Conservation (phyloP, 208 protist species). For the Leishmania major region DNA sequence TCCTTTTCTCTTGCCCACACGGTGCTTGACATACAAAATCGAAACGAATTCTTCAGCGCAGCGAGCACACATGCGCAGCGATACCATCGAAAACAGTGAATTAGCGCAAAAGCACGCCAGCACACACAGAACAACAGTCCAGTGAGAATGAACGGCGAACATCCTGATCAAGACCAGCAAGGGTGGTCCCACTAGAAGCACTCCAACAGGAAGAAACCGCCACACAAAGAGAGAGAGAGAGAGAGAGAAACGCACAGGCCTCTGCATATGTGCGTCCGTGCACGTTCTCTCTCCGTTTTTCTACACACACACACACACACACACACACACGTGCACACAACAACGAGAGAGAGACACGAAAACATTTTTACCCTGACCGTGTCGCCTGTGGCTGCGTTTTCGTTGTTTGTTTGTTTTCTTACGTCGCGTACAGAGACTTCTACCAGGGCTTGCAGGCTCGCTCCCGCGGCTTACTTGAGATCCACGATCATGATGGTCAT, state of each 20-base stretch:
- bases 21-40: background rate
- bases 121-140: background rate
- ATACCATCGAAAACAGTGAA: background rate
- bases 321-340: background rate
- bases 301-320: background rate
- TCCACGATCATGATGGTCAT: conserved; percentile 91
- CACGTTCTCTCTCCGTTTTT: background rate
- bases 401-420: background rate
- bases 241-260: background rate
- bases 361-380: too few species aligned
- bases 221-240: background rate
- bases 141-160: background rate
- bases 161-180: background rate
- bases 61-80: background rate
- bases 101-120: background rate
- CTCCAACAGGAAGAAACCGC: background rate
- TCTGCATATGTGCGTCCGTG: background rate
- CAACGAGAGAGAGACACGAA: too few species aligned
- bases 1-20: background rate
- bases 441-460: background rate
- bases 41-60: background rate
- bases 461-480: conserved; percentile 34
- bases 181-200: background rate
- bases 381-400: background rate
- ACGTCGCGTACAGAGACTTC: background rate